Base-by-base conservation (phyloP, 108 stramenopile genomes). In the Discostella pseudostelligera region DNA sequence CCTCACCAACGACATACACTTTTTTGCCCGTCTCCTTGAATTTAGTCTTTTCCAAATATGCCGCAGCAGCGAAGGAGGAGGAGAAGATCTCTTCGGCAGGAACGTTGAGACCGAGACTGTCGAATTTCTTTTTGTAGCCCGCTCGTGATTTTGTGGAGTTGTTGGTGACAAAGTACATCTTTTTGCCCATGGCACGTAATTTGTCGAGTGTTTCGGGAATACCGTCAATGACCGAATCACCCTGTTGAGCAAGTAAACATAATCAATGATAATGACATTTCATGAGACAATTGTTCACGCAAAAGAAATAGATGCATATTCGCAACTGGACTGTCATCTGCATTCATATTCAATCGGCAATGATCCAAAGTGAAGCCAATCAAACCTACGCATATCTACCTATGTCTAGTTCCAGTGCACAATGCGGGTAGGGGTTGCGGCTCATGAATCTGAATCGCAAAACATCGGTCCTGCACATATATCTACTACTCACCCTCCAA, bases 141-240 rank as follows among this genome's bases (percentile, higher is more conserved):
- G 78, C 78, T 16, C 97, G 94, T 26, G 84, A 87, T 82, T 99
- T 99, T 59, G 96, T 96, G 25, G 94, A 93, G 74, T 97, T 97
- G 86, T 99, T 99, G 60, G 98, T 99, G 39, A 99, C 96, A 64
- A 99, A 99, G 77, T 95, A 97, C 75, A 94, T 90, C 64, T 92
- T 87, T 81, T 98, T 98, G 16, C 97, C 95, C 12, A 84, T 67
- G 17, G 82, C 67, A 19, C 95, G 84, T 2, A 97, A 84, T 62
- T 83, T 87, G 11, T 81, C 88, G 16, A 97, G 78, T 8, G 93
- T 95, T 61, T 94, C 93, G 14, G 95, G 94, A n/a, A 98, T 87
- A 8, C 94, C 91, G 43, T 86, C 85, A 63, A 98, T 96, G 51
- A 98, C 64, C 13, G 87, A 89, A 67, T 98, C 96, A 7, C 97